phyloP scores from a whole-genome alignment of 352 stramenopile genomes.

The Pythium phragmitis region DNA sequence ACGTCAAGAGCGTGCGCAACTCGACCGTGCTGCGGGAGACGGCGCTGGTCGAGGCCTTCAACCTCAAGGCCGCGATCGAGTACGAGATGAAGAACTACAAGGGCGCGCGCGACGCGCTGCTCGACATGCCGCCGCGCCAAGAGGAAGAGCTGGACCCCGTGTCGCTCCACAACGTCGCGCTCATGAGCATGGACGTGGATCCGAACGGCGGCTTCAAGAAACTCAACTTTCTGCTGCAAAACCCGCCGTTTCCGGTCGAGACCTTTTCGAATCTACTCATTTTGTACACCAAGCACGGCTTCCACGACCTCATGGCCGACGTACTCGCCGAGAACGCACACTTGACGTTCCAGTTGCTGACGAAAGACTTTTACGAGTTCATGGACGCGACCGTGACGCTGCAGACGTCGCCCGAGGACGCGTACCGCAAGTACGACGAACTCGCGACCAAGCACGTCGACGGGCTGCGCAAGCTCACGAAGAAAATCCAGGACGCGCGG shows the following conservation, averaged over 20 bases:
- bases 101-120: slow-evolving; percentile 76
- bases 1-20: slow-evolving; percentile 91
- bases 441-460: slow-evolving; percentile 94
- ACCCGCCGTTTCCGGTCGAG: slow-evolving; percentile 93
- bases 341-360: slow-evolving; percentile 93
- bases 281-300: slow-evolving; percentile 94
- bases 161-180: slow-evolving; percentile 85
- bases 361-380: slow-evolving; percentile 94
- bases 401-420: slow-evolving; percentile 93
- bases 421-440: slow-evolving; percentile 92
- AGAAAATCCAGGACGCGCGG: slow-evolving; percentile 93
- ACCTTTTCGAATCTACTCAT: slow-evolving; percentile 95
- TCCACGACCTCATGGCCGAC: slow-evolving; percentile 94
- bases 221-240: slow-evolving; percentile 93
- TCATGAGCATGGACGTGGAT: slow-evolving; percentile 95
- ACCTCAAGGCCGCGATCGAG: slow-evolving; percentile 95
- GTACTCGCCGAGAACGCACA: slow-evolving; percentile 95
- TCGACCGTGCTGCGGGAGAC: slow-evolving; percentile 91
- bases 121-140: slow-evolving; percentile 90
- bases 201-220: slow-evolving; percentile 94
- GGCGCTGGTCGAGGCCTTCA: slow-evolving; percentile 93
- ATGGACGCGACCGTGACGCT: slow-evolving; percentile 94
- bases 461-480: slow-evolving; percentile 91
- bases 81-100: slow-evolving; percentile 94
- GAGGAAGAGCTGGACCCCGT: slow-evolving; percentile 94